Evolutionary conservation across 345 rosid genomes (phyloP).

Genomic region (Orychophragmus violaceus): DNA sequence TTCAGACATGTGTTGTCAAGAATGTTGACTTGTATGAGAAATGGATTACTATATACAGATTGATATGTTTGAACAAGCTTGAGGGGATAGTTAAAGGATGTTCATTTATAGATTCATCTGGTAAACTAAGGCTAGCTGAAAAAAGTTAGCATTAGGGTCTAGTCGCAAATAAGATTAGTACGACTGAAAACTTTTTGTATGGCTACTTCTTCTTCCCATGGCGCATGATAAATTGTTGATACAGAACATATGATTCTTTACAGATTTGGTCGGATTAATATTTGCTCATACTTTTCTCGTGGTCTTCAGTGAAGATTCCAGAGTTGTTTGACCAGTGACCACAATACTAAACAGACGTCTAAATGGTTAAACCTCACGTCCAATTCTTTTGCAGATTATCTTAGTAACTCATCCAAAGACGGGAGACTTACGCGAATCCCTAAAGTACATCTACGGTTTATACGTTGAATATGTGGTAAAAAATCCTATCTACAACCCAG

Average conservation of each 20-base stretch:
- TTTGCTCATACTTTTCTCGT: too few relatives aligned
- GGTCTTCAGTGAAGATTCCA: background rate
- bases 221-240: background rate
- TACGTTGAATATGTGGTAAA: slow-evolving; percentile 83
- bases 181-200: background rate
- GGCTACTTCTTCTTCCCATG: background rate
- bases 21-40: too few relatives aligned
- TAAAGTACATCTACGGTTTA: slow-evolving; percentile 78
- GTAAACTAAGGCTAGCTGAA: background rate
- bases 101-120: background rate
- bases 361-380: background rate
- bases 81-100: background rate
- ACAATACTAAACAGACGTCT: background rate
- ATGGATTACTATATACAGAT: too few relatives aligned
- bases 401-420: background rate
- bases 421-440: slow-evolving; percentile 39
- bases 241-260: background rate
- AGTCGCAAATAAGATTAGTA: background rate
- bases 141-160: background rate
- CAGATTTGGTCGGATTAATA: background rate
- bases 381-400: background rate
- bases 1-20: too few relatives aligned
- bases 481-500: slow-evolving; percentile 74
- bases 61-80: background rate
- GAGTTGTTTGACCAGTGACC: background rate